Conservation (phyloP, 1,284 basidiomycete genomes). For the Abortiporus biennis region DNA sequence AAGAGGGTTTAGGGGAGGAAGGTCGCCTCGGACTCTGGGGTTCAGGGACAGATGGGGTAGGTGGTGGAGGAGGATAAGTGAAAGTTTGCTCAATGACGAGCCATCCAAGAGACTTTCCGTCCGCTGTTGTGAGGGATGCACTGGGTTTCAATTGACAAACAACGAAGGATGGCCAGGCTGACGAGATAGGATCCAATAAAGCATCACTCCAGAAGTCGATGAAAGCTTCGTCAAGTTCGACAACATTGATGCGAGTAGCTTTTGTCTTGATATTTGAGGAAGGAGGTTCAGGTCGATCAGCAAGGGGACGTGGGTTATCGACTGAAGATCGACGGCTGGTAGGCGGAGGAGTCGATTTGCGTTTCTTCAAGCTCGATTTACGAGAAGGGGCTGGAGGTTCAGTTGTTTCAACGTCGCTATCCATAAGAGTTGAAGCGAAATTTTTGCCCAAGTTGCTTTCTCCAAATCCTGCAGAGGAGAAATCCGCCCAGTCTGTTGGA, state of each 20-base stretch:
- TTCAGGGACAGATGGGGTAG: conserved; percentile 16
- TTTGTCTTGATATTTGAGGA: conserved; percentile 28
- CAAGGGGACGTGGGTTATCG: conserved; percentile 17
- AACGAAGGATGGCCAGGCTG: conserved; percentile 59
- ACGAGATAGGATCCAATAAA: conserved; percentile 55
- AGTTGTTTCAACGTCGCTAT: conserved; percentile 57
- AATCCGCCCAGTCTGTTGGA: conserved; percentile 36
- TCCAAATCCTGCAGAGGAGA: conserved; percentile 60
- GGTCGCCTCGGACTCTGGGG: conserved; percentile 17
- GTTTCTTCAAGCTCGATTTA: conserved; percentile 23
- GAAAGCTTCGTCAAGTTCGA: conserved; percentile 71
- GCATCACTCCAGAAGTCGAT: conserved; percentile 74
- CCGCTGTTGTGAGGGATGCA: background rate
- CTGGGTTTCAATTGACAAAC: conserved; percentile 52
- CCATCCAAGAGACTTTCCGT: conserved; percentile 42
- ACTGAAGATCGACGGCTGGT: conserved; percentile 20
- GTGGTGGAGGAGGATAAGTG: conserved; percentile 31
- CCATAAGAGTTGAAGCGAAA: conserved; percentile 51
- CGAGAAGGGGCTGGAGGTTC: conserved; percentile 27
- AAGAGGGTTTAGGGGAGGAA: conserved; percentile 45
- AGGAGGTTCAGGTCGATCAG: conserved; percentile 4
- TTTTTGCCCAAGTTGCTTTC: conserved; percentile 35
- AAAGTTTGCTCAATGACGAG: conserved; percentile 60
- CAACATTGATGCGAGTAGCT: conserved; percentile 37
- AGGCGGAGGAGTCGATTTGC: conserved; percentile 20